These are phyloP conservation scores for Gelatoporia subvermispora DNA, from an alignment of 768 basidiomycete species.

Conservation along the genomic window DNA sequence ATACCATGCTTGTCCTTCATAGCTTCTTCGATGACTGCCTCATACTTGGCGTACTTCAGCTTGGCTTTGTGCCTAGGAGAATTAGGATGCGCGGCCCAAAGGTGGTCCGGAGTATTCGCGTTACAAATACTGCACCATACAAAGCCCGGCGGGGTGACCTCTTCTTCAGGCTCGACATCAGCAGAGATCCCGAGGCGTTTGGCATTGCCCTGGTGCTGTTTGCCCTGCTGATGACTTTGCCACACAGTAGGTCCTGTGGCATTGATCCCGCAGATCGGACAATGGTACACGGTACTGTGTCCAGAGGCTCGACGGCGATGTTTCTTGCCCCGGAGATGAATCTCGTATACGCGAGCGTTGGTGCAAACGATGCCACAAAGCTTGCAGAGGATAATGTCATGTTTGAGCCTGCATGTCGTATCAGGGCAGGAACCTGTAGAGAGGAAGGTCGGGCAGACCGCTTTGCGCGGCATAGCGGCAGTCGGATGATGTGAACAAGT, in stretches of 20 bases:
- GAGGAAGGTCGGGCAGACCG: constrained; percentile 7
- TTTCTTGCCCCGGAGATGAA: constrained; percentile 6
- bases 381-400: constrained; percentile 20
- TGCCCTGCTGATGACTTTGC: constrained; percentile 22
- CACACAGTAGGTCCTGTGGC: background rate
- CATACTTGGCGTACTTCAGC: constrained; percentile 35
- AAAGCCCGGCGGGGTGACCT: constrained; percentile 8
- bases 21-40: constrained; percentile 44
- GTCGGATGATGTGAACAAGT: background rate
- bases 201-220: background rate
- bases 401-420: constrained; percentile 10
- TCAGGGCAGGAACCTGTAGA: constrained; percentile 12
- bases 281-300: background rate
- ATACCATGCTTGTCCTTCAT: constrained; percentile 54
- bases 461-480: background rate
- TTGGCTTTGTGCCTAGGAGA: constrained; percentile 30
- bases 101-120: constrained; percentile 18
- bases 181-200: background rate
- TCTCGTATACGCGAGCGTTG: background rate
- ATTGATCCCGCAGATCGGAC: constrained; percentile 9
- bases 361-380: constrained; percentile 15
- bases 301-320: constrained; percentile 4
- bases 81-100: constrained; percentile 33
- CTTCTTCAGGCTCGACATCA: constrained; percentile 10
- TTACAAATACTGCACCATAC: constrained; percentile 24